Base-by-base conservation (phyloP, 1,284 basidiomycete genomes). In the Chondrostereum purpureum region DNA sequence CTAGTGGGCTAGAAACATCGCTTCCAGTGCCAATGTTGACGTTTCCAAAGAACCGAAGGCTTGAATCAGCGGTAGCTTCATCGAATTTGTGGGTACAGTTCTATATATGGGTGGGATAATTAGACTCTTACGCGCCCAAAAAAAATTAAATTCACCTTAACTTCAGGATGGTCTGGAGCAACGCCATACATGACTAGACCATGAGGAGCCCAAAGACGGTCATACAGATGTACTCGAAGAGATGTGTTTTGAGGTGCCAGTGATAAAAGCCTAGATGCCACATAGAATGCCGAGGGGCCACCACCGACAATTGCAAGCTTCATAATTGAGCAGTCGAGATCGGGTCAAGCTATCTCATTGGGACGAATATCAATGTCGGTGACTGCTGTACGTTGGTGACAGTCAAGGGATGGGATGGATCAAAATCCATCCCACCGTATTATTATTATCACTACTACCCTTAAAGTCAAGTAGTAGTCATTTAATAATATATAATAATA, bases 51-150 rank as follows among this genome's bases (percentile, higher is more conserved):
- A 94, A 97, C 8, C 75, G 71, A 53, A 96, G 81, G 3, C 92
- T 80, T 1, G 78, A 68, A 61, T 96, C 92, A 11, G 62, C 51
- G 0, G 88, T 83, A 35, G 78, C 74, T 16, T 75, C 72, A 58
- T 93, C 90, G 55, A 99, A 99, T 65, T 96, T 98, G 68, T 96
- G 80, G 37, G 89, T 92, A 65, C 94, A 97, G 63, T 99, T 99
- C 93, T 97, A 41, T 6, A 34, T 16, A 22, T 31, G 39, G n/a
- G n/a, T n/a, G n/a, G n/a, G n/a, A n/a, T n/a, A n/a, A n/a, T n/a
- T n/a, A n/a, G n/a, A n/a, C n/a, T n/a, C n/a, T n/a, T n/a, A n/a
- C n/a, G n/a, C n/a, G n/a, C n/a, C n/a, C n/a, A n/a, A n/a, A n/a
- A n/a, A n/a, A n/a, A n/a, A n/a, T n/a, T n/a, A n/a, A n/a, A n/a